phyloP scores from a whole-genome alignment of 805 yeast species.

The Barnettozyma sucrosica region DNA sequence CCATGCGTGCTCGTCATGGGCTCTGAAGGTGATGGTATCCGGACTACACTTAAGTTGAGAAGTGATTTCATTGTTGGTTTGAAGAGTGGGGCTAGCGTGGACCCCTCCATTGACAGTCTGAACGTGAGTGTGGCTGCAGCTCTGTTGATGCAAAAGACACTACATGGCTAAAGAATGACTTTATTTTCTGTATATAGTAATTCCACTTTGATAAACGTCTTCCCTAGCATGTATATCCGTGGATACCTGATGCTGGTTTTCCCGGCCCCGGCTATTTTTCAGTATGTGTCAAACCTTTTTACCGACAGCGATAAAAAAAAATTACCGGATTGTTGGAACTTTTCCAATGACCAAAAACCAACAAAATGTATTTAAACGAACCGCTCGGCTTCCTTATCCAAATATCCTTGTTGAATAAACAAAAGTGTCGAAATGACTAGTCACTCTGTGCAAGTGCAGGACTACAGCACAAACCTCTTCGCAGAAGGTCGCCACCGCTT shows the following conservation, averaged over 20 bases:
- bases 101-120: conserved; percentile 59
- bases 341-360: conserved; percentile 3
- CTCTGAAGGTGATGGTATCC: conserved; percentile 78
- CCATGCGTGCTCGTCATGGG: conserved; percentile 78
- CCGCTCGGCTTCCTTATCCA: not conserved
- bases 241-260: too few relatives aligned
- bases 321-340: conserved; percentile 8
- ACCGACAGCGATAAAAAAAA: not conserved
- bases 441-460: conserved; percentile 1
- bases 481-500: not conserved
- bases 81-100: conserved; percentile 27
- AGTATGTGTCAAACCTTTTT: not conserved
- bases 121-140: conserved; percentile 91
- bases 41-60: conserved; percentile 55
- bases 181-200: not conserved
- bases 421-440: not conserved
- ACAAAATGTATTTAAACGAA: conserved; percentile 5
- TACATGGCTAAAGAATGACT: conserved; percentile 4
- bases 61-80: conserved; percentile 44
- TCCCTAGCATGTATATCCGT: too few relatives aligned
- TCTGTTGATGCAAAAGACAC: conserved; percentile 39
- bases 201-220: not conserved
- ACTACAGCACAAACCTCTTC: not conserved
- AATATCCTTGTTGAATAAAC: not conserved
- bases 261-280: not conserved